These are phyloP conservation scores for Diaporthe citrichinensis DNA, from an alignment of 2,329 filamentous ascomycete species.

Conservation along the genomic window DNA sequence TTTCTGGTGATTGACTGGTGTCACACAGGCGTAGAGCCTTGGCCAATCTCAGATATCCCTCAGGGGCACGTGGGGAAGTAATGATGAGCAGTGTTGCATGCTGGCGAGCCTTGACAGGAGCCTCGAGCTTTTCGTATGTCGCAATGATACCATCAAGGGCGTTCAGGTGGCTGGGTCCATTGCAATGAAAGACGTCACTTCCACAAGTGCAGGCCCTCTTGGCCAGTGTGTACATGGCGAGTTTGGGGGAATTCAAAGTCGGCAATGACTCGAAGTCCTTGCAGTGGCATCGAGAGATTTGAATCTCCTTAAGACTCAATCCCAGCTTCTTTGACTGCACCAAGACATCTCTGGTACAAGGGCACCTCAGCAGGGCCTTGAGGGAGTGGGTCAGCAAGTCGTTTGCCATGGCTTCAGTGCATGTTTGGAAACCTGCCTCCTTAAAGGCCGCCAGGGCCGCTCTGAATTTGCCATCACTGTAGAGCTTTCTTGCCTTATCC, in stretches of 20 bases:
- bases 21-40: conserved; percentile 30
- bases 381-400: conserved; percentile 5
- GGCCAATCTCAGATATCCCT: conserved; percentile 40
- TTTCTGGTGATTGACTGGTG: neutral
- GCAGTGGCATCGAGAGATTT: conserved; percentile 38
- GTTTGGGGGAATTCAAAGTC: neutral
- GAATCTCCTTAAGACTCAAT: conserved; percentile 17
- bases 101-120: conserved; percentile 16
- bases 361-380: conserved; percentile 31
- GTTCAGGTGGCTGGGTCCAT: neutral
- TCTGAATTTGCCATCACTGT: neutral
- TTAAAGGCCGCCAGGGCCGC: conserved; percentile 28
- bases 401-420: neutral
- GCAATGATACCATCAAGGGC: conserved; percentile 27
- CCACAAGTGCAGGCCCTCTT: conserved; percentile 36
- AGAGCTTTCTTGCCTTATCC: conserved; percentile 25
- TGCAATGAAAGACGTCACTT: conserved; percentile 31
- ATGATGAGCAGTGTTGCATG: conserved; percentile 36
- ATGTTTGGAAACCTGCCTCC: conserved; percentile 12
- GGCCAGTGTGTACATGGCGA: conserved; percentile 35
- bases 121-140: conserved; percentile 15
- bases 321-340: conserved; percentile 20
- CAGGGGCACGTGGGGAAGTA: conserved; percentile 36
- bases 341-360: conserved; percentile 29
- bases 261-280: conserved; percentile 33